These are phyloP conservation scores for Elaeagnus macrophylla DNA, from an alignment of 306 rosid genomes.

Conservation along the genomic window DNA sequence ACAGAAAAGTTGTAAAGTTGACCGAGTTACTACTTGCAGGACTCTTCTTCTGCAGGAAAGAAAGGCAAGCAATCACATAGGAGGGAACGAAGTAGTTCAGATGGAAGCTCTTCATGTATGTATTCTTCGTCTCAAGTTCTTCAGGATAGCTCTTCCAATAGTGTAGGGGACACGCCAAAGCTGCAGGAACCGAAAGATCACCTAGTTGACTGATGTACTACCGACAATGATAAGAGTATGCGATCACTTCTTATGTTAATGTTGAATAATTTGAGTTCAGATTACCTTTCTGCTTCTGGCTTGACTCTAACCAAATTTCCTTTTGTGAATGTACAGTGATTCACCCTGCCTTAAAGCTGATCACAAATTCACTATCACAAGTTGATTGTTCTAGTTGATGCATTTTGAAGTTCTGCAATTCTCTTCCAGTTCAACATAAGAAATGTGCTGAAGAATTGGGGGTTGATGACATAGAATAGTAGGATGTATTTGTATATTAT, in stretches of 20 bases:
- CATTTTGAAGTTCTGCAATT: slow-evolving; percentile 4
- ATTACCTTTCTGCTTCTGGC: slow-evolving; percentile 7
- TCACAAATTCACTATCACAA: too few species aligned
- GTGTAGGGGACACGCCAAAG: slow-evolving; percentile 53
- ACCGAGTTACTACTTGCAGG: slow-evolving; percentile 35
- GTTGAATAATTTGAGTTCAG: slow-evolving; percentile 1
- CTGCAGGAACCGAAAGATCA: slow-evolving; percentile 26
- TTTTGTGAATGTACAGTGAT: neutral
- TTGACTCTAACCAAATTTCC: slow-evolving; percentile 7
- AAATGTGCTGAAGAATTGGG: neutral
- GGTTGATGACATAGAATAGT: neutral
- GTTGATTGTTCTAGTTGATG: neutral
- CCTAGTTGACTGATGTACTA: slow-evolving; percentile 7
- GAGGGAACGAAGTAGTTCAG: slow-evolving; percentile 38
- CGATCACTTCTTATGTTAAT: slow-evolving; percentile 5
- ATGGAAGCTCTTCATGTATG: slow-evolving; percentile 57
- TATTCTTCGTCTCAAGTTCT: slow-evolving; percentile 59
- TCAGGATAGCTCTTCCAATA: slow-evolving; percentile 69
- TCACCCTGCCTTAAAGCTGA: slow-evolving; percentile 4
- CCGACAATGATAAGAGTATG: slow-evolving; percentile 11
- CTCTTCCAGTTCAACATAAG: slow-evolving; percentile 3
- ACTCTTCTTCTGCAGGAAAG: slow-evolving; percentile 38
- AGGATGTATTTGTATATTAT: slow-evolving; percentile 9
- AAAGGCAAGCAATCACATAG: slow-evolving; percentile 60
- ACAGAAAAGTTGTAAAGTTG: slow-evolving; percentile 6